Evolutionary conservation across 495 filamentous ascomycete genomes (phyloP).

Genomic region (Penicillium subrubescens): DNA sequence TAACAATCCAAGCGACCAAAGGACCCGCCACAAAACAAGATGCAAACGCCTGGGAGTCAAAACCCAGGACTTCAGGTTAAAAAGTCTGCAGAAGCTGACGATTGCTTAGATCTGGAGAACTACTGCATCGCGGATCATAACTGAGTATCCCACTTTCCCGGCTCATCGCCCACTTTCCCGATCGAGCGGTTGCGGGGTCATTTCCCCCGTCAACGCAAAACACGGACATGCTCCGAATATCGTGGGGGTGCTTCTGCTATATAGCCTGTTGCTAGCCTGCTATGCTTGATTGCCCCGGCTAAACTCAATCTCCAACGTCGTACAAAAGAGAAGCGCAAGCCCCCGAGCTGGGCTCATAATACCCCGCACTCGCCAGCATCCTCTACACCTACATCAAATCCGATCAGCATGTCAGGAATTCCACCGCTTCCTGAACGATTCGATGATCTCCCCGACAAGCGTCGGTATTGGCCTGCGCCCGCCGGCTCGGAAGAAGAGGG

Average conservation of each 20-base stretch:
- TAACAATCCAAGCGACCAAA: no score
- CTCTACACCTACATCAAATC: not conserved
- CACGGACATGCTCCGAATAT: conserved; percentile 9
- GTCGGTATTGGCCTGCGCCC: conserved; percentile 48
- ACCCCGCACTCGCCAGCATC: not conserved
- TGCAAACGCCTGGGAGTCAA: no score
- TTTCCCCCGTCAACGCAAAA: not conserved
- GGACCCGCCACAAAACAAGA: no score
- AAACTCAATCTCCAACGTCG: not conserved
- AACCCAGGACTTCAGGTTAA: no score
- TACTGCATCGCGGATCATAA: not conserved
- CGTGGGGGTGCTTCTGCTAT: not conserved
- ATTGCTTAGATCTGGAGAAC: not conserved
- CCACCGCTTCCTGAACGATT: conserved; percentile 39
- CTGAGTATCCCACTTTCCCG: not conserved
- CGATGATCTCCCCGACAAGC: conserved; percentile 53
- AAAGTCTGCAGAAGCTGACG: no score
- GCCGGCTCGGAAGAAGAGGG: conserved; percentile 52
- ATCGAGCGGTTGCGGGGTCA: conserved; percentile 1
- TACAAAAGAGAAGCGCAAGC: not conserved
- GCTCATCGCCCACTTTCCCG: not conserved
- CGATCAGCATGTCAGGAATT: conserved; percentile 26
- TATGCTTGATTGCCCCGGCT: not conserved
- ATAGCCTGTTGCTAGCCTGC: not conserved
- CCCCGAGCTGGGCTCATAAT: not conserved